These are phyloP conservation scores for Tolypocladium paradoxum DNA, from an alignment of 2,329 filamentous ascomycete genomes.

Conservation along the genomic window DNA sequence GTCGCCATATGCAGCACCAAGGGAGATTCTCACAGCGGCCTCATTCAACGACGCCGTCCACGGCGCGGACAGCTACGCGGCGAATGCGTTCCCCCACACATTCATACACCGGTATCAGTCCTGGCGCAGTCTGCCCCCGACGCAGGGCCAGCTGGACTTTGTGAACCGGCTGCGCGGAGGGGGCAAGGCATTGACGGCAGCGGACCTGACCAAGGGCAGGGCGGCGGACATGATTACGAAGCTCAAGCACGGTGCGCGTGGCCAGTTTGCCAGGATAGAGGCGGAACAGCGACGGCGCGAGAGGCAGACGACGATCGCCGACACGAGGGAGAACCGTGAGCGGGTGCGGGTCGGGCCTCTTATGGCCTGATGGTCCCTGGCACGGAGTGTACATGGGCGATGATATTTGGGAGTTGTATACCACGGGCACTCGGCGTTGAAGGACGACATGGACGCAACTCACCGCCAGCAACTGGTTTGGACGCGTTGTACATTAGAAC, in stretches of 20 bases:
- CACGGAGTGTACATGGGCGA: not conserved
- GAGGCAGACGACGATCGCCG: constrained; percentile 22
- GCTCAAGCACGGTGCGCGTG: constrained; percentile 70
- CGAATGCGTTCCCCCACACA: constrained; percentile 50
- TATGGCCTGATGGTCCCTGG: constrained; percentile 7
- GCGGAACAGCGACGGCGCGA: constrained; percentile 39
- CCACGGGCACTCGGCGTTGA: not conserved
- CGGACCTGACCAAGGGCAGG: constrained; percentile 63
- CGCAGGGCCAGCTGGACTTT: constrained; percentile 54
- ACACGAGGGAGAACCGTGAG: constrained; percentile 35
- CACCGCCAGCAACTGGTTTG: not conserved
- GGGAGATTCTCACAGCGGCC: constrained; percentile 51
- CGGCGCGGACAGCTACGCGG: constrained; percentile 73
- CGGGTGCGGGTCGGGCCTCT: constrained; percentile 46
- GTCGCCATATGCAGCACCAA: constrained; percentile 57
- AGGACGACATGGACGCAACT: not conserved
- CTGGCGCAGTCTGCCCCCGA: constrained; percentile 63
- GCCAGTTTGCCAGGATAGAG: constrained; percentile 43
- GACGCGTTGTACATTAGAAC: too few relatives aligned
- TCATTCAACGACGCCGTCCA: constrained; percentile 69
- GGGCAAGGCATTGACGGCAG: constrained; percentile 38
- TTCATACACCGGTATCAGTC: constrained; percentile 55
- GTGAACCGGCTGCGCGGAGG: constrained; percentile 54
- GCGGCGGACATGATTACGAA: constrained; percentile 90
- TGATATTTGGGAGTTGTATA: not conserved